Conservation (phyloP, 805 yeast species). For the Suhomyces canberraensis region DNA sequence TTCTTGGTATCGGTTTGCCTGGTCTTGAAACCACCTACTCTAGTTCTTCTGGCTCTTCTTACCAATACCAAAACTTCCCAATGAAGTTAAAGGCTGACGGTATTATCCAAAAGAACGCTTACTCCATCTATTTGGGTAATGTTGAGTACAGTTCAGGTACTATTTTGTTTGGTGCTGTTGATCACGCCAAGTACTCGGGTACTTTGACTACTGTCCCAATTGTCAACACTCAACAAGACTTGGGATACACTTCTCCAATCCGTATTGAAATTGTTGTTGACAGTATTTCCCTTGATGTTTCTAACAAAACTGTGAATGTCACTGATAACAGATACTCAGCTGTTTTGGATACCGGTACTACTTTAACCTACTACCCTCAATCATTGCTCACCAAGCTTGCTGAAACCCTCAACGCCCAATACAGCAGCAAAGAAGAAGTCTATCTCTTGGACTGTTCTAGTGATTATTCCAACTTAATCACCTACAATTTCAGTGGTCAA, state of each 20-base stretch:
- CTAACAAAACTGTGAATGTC: conserved; percentile 10
- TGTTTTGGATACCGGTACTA: conserved; percentile 35
- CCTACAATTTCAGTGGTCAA: conserved; percentile 59
- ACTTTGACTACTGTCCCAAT: conserved; percentile 31
- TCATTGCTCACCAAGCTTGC: conserved; percentile 34
- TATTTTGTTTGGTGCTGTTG: conserved; percentile 43
- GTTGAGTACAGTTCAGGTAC: conserved; percentile 25
- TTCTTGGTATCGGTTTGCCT: conserved; percentile 68
- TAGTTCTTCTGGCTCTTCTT: conserved; percentile 9
- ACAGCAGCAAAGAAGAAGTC: conserved; percentile 38
- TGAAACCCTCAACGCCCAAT: conserved; percentile 38
- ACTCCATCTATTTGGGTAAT: conserved; percentile 36
- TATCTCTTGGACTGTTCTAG: conserved; percentile 46
- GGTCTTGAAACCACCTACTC: conserved; percentile 62
- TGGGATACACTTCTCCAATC: conserved; percentile 37
- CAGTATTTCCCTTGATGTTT: conserved; percentile 23
- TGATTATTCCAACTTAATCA: conserved; percentile 22
- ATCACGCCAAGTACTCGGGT: conserved; percentile 39
- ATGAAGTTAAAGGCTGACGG: conserved; percentile 31
- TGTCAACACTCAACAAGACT: conserved; percentile 37
- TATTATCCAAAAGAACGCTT: conserved; percentile 28
- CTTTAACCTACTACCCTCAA: conserved; percentile 43
- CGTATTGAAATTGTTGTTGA: conserved; percentile 50
- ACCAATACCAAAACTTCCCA: conserved; percentile 40
- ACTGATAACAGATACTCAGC: conserved; percentile 20